These are phyloP conservation scores for Trichoderma hamatum DNA, from an alignment of 2,329 filamentous ascomycete genomes.

Conservation along the genomic window DNA sequence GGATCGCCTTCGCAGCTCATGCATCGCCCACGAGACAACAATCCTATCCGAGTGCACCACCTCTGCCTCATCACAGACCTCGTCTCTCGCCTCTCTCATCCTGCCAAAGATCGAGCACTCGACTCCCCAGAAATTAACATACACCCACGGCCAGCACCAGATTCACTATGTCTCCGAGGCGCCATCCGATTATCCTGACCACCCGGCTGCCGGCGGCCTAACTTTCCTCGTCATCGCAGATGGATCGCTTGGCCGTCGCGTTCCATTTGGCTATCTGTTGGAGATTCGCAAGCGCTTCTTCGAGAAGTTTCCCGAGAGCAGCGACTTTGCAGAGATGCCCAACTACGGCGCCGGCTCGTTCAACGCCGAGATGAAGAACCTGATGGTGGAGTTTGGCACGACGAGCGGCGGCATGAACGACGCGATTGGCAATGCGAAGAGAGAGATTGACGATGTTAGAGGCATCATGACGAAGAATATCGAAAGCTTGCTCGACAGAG, in stretches of 20 bases:
- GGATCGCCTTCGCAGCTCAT: conserved; percentile 63
- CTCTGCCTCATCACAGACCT: conserved; percentile 78
- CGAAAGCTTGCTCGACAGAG: conserved; percentile 82
- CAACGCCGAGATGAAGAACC: conserved; percentile 72
- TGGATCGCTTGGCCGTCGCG: conserved; percentile 77
- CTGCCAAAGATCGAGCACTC: conserved; percentile 91
- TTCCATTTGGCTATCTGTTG: conserved; percentile 89
- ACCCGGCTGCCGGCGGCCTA: conserved; percentile 72
- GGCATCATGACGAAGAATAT: conserved; percentile 97
- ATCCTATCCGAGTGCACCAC: conserved; percentile 93
- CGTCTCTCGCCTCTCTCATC: conserved; percentile 87
- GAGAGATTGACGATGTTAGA: conserved; percentile 88
- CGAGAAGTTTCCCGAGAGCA: conserved; percentile 64
- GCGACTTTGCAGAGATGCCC: conserved; percentile 76
- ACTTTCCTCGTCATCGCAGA: conserved; percentile 92
- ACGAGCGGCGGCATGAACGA: conserved; percentile 76
- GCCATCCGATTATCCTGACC: conserved; percentile 63
- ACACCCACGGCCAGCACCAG: conserved; percentile 87
- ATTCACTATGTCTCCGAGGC: conserved; percentile 95
- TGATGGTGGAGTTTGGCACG: conserved; percentile 85
- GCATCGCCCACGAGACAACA: conserved; percentile 90
- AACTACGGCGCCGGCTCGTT: conserved; percentile 90
- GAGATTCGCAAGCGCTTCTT: conserved; percentile 91
- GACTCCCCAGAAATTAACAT: conserved; percentile 84
- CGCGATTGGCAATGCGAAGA: conserved; percentile 78